phyloP scores from a whole-genome alignment of 2,329 filamentous ascomycete genomes.

The Fusarium veterinarium region DNA sequence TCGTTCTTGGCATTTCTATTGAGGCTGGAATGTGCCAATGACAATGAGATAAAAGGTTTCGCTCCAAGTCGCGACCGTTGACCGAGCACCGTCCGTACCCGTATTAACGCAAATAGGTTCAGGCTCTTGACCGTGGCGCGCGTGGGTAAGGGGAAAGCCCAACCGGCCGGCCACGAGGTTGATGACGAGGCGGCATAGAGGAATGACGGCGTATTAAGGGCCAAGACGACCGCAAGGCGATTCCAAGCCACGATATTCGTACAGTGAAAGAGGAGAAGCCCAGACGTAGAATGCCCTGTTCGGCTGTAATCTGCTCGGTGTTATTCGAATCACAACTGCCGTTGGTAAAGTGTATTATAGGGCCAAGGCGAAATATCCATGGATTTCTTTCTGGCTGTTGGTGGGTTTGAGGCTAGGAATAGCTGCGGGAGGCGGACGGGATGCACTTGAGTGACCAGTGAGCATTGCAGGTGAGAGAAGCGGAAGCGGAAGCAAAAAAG shows the following conservation, averaged over 20 bases:
- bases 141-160: constrained; percentile 40
- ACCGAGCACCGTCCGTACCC: background rate
- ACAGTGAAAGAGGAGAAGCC: background rate
- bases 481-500: constrained; percentile 24
- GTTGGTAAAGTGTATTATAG: constrained; percentile 24
- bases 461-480: constrained; percentile 22
- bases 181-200: constrained; percentile 37
- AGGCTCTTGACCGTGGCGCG: constrained; percentile 12
- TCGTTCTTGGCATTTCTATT: constrained; percentile 20
- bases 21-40: constrained; percentile 5
- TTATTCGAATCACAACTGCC: constrained; percentile 13
- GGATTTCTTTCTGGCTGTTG: constrained; percentile 17
- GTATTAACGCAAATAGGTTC: constrained; percentile 15
- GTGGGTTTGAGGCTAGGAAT: constrained; percentile 31
- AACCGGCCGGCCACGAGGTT: constrained; percentile 27
- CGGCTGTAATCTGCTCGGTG: background rate
- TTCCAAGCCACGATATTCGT: constrained; percentile 27
- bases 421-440: constrained; percentile 36
- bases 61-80: constrained; percentile 8
- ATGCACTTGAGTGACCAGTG: constrained; percentile 22
- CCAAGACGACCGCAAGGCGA: constrained; percentile 18
- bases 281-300: background rate
- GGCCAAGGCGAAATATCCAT: constrained; percentile 20
- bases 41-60: constrained; percentile 6
- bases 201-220: constrained; percentile 24